Conservation (phyloP, 2,329 filamentous ascomycete genomes). For the Keithomyces neogunnii region DNA sequence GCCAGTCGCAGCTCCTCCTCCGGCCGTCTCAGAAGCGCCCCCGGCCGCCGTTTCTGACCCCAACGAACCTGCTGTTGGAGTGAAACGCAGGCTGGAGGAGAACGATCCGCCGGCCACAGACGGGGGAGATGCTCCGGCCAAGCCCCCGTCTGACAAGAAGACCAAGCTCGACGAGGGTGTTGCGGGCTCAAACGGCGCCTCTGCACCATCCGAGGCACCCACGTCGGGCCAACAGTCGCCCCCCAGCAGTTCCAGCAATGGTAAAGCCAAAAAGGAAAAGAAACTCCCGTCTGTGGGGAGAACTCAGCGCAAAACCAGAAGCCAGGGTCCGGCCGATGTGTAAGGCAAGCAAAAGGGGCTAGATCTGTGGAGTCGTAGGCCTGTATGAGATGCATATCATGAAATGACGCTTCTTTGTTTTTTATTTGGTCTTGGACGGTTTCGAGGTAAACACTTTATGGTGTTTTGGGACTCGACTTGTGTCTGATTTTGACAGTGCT, state of each 20-base stretch:
- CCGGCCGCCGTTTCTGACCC: constrained; percentile 7
- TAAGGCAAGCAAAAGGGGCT: background rate
- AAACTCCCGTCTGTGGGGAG: constrained; percentile 24
- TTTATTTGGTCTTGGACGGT: background rate
- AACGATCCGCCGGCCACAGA: constrained; percentile 8
- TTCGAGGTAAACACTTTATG: background rate
- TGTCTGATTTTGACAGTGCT: background rate
- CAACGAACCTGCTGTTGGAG: constrained; percentile 15
- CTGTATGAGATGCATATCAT: background rate
- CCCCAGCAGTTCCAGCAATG: constrained; percentile 16
- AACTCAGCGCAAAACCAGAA: constrained; percentile 33
- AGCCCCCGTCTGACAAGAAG: constrained; percentile 28
- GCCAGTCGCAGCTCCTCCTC: constrained; percentile 1
- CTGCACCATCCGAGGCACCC: background rate
- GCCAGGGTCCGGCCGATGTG: constrained; percentile 29
- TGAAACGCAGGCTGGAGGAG: constrained; percentile 33
- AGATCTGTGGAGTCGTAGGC: background rate
- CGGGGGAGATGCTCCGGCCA: constrained; percentile 12
- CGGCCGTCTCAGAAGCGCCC: background rate
- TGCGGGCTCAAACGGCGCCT: constrained; percentile 11
- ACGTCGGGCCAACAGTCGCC: background rate
- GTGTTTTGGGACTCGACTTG: background rate
- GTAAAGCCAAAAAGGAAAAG: constrained; percentile 27
- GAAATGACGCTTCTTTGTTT: background rate
- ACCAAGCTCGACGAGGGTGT: constrained; percentile 27